phyloP scores from a whole-genome alignment of 1,284 basidiomycete genomes.

The Rhodotorula sp. region DNA sequence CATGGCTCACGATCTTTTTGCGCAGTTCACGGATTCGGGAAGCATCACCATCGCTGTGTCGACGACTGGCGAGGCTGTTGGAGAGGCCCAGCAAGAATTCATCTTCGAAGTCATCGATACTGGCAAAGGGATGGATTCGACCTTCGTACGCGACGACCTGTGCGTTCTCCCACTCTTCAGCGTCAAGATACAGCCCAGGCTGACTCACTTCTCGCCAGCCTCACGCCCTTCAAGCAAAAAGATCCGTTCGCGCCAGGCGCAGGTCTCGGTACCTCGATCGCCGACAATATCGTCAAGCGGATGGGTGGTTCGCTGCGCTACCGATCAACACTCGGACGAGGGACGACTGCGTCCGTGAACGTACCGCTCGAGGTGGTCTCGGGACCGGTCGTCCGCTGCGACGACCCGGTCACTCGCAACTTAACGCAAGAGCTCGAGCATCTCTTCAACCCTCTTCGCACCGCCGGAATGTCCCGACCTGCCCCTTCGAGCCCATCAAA shows the following conservation, averaged over 20 bases:
- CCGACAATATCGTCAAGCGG: conserved; percentile 9
- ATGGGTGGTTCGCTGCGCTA: conserved; percentile 17
- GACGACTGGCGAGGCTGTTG: too few species aligned
- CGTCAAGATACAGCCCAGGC: not conserved
- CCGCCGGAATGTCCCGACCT: not conserved
- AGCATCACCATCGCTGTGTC: not conserved
- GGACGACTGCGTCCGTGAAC: conserved; percentile 13
- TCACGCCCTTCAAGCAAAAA: conserved; percentile 20
- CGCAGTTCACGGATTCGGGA: conserved; percentile 1
- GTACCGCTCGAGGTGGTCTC: conserved; percentile 19
- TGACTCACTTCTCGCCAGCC: not conserved
- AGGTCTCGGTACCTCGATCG: conserved; percentile 23
- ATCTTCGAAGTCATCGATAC: conserved; percentile 18
- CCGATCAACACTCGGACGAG: not conserved
- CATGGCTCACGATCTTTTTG: too few species aligned
- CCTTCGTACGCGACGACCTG: conserved; percentile 11
- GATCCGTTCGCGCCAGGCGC: conserved; percentile 32
- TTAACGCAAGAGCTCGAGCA: conserved; percentile 14
- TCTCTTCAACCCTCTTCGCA: not conserved
- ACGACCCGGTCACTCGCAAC: not conserved
- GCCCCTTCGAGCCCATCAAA: not conserved
- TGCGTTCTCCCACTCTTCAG: not conserved
- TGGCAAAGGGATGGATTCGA: conserved; percentile 14
- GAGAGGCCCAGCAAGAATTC: not conserved
- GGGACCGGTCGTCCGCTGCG: too few species aligned